phyloP scores from a whole-genome alignment of 306 rosid species.

The Medicago ruthenica region DNA sequence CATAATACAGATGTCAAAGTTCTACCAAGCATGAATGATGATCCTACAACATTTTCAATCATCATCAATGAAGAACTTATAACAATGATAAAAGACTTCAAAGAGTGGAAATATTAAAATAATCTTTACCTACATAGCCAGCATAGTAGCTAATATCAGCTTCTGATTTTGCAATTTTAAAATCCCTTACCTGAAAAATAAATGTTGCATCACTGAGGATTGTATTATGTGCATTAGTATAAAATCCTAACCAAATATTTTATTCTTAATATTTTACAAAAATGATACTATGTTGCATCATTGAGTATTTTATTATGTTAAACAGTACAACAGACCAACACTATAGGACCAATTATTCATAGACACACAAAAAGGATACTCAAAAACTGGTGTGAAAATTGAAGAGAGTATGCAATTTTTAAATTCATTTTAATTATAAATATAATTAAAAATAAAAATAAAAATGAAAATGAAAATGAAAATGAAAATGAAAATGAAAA shows the following conservation, averaged over 20 bases:
- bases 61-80: background rate
- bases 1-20: slow-evolving; percentile 72
- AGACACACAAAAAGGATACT: too few relatives aligned
- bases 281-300: too few relatives aligned
- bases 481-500: too few relatives aligned
- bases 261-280: too few relatives aligned
- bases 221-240: background rate
- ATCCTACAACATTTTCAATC: slow-evolving; percentile 56
- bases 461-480: background rate
- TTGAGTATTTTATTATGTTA: too few relatives aligned
- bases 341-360: too few relatives aligned
- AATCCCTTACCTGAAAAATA: slow-evolving; percentile 71
- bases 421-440: too few relatives aligned
- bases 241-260: too few relatives aligned
- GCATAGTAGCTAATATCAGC: slow-evolving; percentile 84
- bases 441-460: too few relatives aligned
- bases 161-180: slow-evolving; percentile 71
- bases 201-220: slow-evolving; percentile 21
- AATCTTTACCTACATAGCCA: slow-evolving; percentile 74
- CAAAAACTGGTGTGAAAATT: too few relatives aligned
- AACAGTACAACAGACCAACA: too few relatives aligned
- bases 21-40: slow-evolving; percentile 87
- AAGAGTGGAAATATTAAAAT: slow-evolving; percentile 1
- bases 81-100: background rate
- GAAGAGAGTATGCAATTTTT: too few relatives aligned